A percentile compares a stretch with the other conserved stretches of the same genome.
Conservation (phyloP, 371 early-diverging fungal species). For the Cokeromyces recurvatus region DNA sequence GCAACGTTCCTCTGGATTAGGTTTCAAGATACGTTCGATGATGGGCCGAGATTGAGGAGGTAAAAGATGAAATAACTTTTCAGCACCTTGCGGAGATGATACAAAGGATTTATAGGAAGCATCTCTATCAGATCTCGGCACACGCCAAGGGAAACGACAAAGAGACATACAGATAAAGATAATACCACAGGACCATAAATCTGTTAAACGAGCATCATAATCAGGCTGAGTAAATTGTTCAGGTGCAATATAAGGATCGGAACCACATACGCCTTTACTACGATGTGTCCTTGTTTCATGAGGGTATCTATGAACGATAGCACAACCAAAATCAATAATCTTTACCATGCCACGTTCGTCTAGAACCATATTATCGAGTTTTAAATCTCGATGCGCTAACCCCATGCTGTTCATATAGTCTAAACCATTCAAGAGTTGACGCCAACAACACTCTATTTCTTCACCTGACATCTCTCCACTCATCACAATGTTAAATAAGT, state of each 20-base stretch:
- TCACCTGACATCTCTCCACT: slow-evolving; percentile 59
- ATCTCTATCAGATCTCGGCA: slow-evolving; percentile 50
- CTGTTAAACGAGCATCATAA: slow-evolving; percentile 65
- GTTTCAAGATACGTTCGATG: slow-evolving; percentile 44
- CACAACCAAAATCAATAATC: slow-evolving; percentile 91
- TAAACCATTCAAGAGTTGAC: slow-evolving; percentile 71
- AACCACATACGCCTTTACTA: slow-evolving; percentile 73
- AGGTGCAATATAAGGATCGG: slow-evolving; percentile 89
- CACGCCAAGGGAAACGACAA: slow-evolving; percentile 72
- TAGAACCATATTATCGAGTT: slow-evolving; percentile 81
- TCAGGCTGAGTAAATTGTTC: slow-evolving; percentile 62
- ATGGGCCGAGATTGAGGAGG: slow-evolving; percentile 44
- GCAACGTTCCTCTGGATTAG: slow-evolving; percentile 45
- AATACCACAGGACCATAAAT: slow-evolving; percentile 75
- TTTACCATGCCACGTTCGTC: slow-evolving; percentile 69
- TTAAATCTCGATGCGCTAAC: slow-evolving; percentile 86
- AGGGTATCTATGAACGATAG: slow-evolving; percentile 68
- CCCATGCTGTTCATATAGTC: slow-evolving; percentile 69
- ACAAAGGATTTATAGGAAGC: slow-evolving; percentile 35
- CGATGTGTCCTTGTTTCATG: slow-evolving; percentile 52
- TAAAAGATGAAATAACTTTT: slow-evolving; percentile 37
- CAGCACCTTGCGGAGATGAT: slow-evolving; percentile 6
- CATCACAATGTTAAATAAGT: slow-evolving; percentile 73
- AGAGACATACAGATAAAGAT: slow-evolving; percentile 73
- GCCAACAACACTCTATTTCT: slow-evolving; percentile 68